phyloP scores from a whole-genome alignment of 345 rosid genomes.

The Cardamine chenopodiifolia region DNA sequence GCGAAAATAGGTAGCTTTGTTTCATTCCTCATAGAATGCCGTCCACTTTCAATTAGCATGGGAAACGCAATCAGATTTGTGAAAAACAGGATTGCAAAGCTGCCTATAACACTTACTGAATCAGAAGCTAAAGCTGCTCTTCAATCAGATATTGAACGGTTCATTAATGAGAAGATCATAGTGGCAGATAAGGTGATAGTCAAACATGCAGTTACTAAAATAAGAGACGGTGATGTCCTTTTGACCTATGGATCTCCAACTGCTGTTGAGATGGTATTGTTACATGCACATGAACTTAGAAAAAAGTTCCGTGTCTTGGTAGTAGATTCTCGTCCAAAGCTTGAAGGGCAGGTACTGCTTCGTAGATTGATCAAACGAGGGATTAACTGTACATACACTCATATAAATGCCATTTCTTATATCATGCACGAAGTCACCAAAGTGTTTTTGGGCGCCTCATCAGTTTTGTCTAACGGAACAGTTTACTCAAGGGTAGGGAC shows the following conservation, averaged over 20 bases:
- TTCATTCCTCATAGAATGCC: conserved; percentile 84
- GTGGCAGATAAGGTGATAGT: conserved; percentile 78
- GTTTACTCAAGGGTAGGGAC: conserved; percentile 95
- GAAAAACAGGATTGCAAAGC: conserved; percentile 71
- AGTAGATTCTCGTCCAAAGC: conserved; percentile 93
- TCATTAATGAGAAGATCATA: conserved; percentile 82
- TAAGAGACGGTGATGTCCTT: conserved; percentile 93
- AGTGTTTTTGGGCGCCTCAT: conserved; percentile 92
- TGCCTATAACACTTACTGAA: conserved; percentile 69
- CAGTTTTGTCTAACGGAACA: conserved; percentile 95
- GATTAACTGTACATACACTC: conserved; percentile 77
- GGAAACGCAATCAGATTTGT: conserved; percentile 87
- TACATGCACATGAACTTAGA: conserved; percentile 82
- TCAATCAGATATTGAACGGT: conserved; percentile 69
- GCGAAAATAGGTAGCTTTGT: conserved; percentile 81
- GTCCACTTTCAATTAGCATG: conserved; percentile 95
- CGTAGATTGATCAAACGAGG: conserved; percentile 90
- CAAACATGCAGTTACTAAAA: conserved; percentile 82
- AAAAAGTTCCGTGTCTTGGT: conserved; percentile 86
- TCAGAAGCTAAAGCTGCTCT: conserved; percentile 77
- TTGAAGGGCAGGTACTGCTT: conserved; percentile 81
- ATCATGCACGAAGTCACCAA: conserved; percentile 93
- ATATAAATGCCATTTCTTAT: conserved; percentile 88
- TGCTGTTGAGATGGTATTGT: conserved; percentile 86
- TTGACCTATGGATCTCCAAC: conserved; percentile 88